These are phyloP conservation scores for Allomyces macrogynus DNA, from an alignment of 192 early-diverging fungal genomes.

Conservation along the genomic window DNA sequence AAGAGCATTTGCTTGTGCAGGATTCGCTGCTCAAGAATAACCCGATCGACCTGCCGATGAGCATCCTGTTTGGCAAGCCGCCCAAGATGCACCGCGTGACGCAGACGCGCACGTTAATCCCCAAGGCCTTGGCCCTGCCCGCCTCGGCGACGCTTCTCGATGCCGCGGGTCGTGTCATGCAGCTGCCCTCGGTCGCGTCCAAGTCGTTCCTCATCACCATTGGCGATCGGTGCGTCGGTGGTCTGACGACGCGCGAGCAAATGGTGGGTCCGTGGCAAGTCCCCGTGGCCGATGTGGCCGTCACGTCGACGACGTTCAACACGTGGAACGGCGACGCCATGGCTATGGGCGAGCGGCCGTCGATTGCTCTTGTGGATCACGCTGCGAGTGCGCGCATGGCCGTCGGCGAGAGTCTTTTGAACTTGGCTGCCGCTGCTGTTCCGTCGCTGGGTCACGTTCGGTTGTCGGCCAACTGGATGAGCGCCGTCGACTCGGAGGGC, in stretches of 20 bases:
- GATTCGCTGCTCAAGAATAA: constrained; percentile 43
- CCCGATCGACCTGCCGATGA: constrained; percentile 92
- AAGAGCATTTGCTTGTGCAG: constrained; percentile 56
- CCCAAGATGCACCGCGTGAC: constrained; percentile 81
- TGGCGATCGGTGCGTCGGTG: constrained; percentile 88
- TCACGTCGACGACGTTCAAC: constrained; percentile 39
- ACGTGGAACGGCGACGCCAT: constrained; percentile 77
- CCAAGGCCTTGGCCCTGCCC: constrained; percentile 25
- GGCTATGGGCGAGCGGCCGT: constrained; percentile 92
- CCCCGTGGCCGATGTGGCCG: constrained; percentile 91
- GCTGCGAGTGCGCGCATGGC: constrained; percentile 93
- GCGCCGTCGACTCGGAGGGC: constrained; percentile 67
- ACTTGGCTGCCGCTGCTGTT: constrained; percentile 75
- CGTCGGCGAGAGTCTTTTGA: constrained; percentile 81
- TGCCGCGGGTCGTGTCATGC: constrained; percentile 54
- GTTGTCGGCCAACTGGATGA: constrained; percentile 98
- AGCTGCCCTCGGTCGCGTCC: constrained; percentile 70
- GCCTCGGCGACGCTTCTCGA: constrained; percentile 25
- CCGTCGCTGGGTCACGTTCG: constrained; percentile 47
- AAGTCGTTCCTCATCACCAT: constrained; percentile 97
- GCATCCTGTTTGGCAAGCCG: constrained; percentile 85
- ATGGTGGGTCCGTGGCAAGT: constrained; percentile 99
- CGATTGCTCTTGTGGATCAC: constrained; percentile 59
- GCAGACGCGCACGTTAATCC: constrained; percentile 17
- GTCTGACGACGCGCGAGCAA: constrained; percentile 86